A percentile compares a stretch with the other conserved stretches of the same genome.
Evolutionary conservation across 2,329 filamentous ascomycete species (phyloP).

Genomic region (Aspergillus sp.): DNA sequence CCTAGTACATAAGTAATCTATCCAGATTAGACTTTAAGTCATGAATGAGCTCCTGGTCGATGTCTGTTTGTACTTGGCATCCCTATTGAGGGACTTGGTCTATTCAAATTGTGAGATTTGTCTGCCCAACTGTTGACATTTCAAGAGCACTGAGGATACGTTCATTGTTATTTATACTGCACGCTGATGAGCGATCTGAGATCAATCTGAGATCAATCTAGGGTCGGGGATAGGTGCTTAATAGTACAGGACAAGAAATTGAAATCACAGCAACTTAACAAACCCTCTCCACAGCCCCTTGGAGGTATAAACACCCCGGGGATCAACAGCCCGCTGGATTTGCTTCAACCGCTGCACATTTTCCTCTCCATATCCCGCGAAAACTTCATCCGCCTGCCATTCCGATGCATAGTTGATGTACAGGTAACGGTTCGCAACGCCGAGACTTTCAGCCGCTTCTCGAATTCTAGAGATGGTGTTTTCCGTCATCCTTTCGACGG

Average conservation of each 20-base stretch:
- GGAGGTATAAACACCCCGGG: conserved; percentile 33
- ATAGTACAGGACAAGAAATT: background rate
- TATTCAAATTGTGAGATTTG: too few species aligned
- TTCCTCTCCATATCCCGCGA: conserved; percentile 38
- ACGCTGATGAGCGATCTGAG: too few species aligned
- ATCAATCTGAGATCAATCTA: too few species aligned
- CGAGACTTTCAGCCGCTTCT: conserved; percentile 23
- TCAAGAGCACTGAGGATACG: too few species aligned
- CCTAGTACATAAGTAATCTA: too few species aligned
- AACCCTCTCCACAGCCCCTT: conserved; percentile 15
- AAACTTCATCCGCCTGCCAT: conserved; percentile 33
- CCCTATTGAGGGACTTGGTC: too few species aligned
- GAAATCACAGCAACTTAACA: conserved; percentile 11
- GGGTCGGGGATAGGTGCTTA: too few species aligned
- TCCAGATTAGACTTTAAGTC: too few species aligned
- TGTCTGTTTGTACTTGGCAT: too few species aligned
- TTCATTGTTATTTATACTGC: too few species aligned
- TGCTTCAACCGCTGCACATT: conserved; percentile 32
- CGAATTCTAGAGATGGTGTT: conserved; percentile 9
- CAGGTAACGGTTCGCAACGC: conserved; percentile 28
- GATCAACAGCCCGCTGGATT: conserved; percentile 40
- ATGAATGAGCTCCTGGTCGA: too few species aligned
- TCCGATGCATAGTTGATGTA: conserved; percentile 47
- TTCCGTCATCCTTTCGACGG: conserved; percentile 13
- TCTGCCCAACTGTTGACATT: too few species aligned